A percentile compares a stretch with the other conserved stretches of the same genome.
Conservation (phyloP, 306 rosid genomes). For the Bauhinia variegata region DNA sequence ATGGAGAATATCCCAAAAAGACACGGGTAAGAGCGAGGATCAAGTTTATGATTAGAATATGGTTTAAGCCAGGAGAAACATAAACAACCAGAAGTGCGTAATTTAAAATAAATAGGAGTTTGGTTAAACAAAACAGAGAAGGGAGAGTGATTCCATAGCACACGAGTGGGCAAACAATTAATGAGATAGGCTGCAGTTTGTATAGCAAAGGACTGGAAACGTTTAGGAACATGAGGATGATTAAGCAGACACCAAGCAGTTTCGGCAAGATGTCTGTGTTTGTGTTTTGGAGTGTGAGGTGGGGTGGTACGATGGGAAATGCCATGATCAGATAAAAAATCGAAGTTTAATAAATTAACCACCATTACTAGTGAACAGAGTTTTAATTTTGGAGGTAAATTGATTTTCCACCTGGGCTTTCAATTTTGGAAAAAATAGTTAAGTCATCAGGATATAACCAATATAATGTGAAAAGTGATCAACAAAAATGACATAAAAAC, state of each 20-base stretch:
- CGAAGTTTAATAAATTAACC: neutral
- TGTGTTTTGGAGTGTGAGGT: neutral
- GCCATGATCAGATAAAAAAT: neutral
- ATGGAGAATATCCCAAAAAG: neutral
- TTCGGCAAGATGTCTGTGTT: neutral
- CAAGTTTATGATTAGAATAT: neutral
- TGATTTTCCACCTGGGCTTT: neutral
- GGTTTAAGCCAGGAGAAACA: neutral
- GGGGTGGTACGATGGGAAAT: neutral
- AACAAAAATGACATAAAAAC: neutral
- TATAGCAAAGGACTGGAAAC: neutral
- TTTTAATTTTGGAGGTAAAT: neutral
- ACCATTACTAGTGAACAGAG: no score
- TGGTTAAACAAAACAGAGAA: neutral
- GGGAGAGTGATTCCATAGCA: neutral
- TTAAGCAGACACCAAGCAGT: neutral
- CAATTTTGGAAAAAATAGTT: neutral
- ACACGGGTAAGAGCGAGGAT: neutral
- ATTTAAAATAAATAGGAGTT: neutral
- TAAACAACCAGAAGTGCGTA: neutral
- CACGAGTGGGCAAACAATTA: neutral
- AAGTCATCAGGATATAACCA: neutral
- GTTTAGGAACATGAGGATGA: neutral
- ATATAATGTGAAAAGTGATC: constrained; percentile 4
- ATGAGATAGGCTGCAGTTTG: neutral